Percentiles rank a stretch among this genome's conserved stretches.
These are phyloP conservation scores for Leccinum longicurvipes DNA, from an alignment of 768 basidiomycete genomes.

Conservation along the genomic window DNA sequence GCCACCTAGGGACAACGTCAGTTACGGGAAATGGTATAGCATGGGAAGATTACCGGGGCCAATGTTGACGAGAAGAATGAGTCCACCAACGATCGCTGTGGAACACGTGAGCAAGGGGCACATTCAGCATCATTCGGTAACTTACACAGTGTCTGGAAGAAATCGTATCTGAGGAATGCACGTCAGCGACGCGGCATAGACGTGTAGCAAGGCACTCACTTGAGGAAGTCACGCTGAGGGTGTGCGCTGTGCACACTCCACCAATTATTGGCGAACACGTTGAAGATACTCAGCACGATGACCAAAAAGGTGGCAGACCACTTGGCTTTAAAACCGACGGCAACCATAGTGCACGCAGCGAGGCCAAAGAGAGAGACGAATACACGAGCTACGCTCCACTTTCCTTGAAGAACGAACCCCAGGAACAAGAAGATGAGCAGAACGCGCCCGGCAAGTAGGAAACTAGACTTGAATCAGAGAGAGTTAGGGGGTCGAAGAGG, in stretches of 20 bases:
- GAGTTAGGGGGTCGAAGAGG: neutral
- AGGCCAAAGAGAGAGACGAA: constrained; percentile 89
- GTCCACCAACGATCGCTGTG: constrained; percentile 89
- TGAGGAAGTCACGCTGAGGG: constrained; percentile 96
- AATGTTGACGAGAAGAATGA: constrained; percentile 97
- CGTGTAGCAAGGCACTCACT: constrained; percentile 49
- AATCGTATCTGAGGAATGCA: constrained; percentile 73
- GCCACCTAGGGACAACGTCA: constrained; percentile 56
- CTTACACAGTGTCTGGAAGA: constrained; percentile 92
- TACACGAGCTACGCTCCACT: constrained; percentile 83
- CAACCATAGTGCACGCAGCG: constrained; percentile 92
- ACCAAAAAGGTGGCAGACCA: constrained; percentile 98
- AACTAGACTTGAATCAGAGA: constrained; percentile 46
- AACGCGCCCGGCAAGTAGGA: constrained; percentile 95
- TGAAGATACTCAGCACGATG: constrained; percentile 87
- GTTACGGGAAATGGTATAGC: neutral
- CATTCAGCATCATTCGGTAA: neutral
- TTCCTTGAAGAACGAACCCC: constrained; percentile 92
- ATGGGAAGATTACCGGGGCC: constrained; percentile 69
- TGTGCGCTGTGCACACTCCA: constrained; percentile 92
- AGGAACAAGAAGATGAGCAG: constrained; percentile 99
- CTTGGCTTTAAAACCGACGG: constrained; percentile 98
- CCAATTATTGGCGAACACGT: constrained; percentile 98
- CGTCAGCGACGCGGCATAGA: constrained; percentile 19
- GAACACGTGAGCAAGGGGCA: constrained; percentile 7